A percentile compares a stretch with the other conserved stretches of the same genome.
These are phyloP conservation scores for Beauveria sp. DNA, from an alignment of 2,329 filamentous ascomycete species.

Conservation along the genomic window DNA sequence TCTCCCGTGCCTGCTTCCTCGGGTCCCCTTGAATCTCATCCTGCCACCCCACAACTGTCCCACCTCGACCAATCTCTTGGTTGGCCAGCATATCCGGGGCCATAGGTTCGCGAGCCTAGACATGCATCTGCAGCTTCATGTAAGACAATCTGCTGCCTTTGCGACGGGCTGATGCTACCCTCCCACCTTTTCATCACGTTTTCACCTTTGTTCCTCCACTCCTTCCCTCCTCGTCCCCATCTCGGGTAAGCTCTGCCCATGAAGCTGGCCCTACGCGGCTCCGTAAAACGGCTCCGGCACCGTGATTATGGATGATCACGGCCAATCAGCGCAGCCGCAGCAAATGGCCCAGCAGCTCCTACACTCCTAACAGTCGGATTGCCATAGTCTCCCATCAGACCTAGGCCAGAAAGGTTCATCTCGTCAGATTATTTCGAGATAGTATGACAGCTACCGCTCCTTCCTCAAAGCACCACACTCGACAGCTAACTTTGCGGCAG, in stretches of 20 bases:
- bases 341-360: neutral
- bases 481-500: neutral
- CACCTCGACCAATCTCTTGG: neutral
- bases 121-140: neutral
- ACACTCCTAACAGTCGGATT: neutral
- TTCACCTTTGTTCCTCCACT: neutral
- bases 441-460: neutral
- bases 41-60: neutral
- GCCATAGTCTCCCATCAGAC: conserved; percentile 8
- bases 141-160: conserved; percentile 9
- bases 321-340: neutral
- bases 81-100: neutral
- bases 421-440: conserved; percentile 10
- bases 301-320: conserved; percentile 3
- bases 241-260: conserved; percentile 3
- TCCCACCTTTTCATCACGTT: conserved; percentile 6
- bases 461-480: neutral
- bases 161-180: conserved; percentile 4
- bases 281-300: conserved; percentile 7
- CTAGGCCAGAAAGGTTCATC: conserved; percentile 6
- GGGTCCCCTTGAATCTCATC: neutral
- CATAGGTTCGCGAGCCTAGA: neutral
- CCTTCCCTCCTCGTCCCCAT: neutral
- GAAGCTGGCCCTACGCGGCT: conserved; percentile 2
- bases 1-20: neutral